Percentiles rank a stretch among this genome's conserved stretches.
Conservation (phyloP, 108 stramenopile species). For the Mediolabrus comicus region DNA sequence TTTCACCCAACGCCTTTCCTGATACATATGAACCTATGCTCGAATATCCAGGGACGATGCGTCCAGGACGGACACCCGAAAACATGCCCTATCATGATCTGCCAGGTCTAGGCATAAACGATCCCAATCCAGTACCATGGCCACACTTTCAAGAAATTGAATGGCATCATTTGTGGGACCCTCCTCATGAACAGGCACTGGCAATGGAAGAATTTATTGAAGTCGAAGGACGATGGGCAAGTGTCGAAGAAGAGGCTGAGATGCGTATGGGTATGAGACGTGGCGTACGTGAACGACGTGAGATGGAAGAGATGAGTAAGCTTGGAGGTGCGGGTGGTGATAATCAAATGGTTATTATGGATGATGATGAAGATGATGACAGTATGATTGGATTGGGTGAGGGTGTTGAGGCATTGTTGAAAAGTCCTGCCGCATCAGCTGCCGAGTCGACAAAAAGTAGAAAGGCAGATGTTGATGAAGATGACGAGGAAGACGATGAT, state of each 20-base stretch:
- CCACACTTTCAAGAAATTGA: conserved; percentile 91
- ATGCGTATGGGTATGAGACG: conserved; percentile 77
- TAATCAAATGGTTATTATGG: conserved; percentile 66
- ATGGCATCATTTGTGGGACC: conserved; percentile 88
- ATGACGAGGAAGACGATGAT: conserved; percentile 37
- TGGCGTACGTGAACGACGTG: conserved; percentile 65
- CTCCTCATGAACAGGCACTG: conserved; percentile 72
- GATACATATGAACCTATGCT: conserved; percentile 88
- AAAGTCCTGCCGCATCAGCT: conserved; percentile 45
- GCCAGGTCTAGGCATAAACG: conserved; percentile 62
- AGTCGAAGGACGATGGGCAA: conserved; percentile 75
- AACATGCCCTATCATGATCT: conserved; percentile 87
- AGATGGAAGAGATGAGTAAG: conserved; percentile 56
- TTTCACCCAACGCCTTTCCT: conserved; percentile 49
- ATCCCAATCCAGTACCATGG: conserved; percentile 90
- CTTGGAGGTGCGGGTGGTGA: conserved; percentile 17
- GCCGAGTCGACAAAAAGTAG: conserved; percentile 9
- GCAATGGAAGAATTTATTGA: conserved; percentile 88
- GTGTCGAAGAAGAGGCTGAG: conserved; percentile 80
- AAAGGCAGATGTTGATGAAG: conserved; percentile 18
- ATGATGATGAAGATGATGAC: conserved; percentile 76
- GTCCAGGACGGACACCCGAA: conserved; percentile 82
- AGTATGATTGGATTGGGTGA: conserved; percentile 68
- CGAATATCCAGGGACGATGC: conserved; percentile 93
- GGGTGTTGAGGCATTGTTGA: conserved; percentile 54